These are phyloP conservation scores for Cytospora piceae DNA, from an alignment of 2,329 filamentous ascomycete genomes.

Conservation along the genomic window DNA sequence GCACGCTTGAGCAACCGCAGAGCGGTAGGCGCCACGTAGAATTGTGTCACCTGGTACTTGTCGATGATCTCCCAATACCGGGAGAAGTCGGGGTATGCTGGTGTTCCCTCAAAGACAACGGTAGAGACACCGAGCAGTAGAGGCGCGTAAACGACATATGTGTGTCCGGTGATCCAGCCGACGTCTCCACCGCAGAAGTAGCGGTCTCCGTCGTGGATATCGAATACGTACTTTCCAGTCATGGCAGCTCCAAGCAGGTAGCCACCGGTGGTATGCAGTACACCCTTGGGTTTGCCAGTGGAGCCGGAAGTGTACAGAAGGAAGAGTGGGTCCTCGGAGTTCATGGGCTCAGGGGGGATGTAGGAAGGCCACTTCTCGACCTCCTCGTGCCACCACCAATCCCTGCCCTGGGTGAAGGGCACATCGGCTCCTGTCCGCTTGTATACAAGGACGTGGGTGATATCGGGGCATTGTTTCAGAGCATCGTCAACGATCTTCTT, in stretches of 20 bases:
- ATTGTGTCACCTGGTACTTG: constrained; percentile 93
- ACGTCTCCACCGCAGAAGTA: constrained; percentile 99
- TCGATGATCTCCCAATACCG: constrained; percentile 99
- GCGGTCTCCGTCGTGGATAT: constrained; percentile 89
- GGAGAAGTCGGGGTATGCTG: constrained; percentile 96
- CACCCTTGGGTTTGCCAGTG: constrained; percentile 97
- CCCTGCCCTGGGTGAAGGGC: constrained; percentile 85
- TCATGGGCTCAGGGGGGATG: constrained; percentile 85
- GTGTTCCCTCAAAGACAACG: constrained; percentile 96
- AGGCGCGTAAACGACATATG: constrained; percentile 96
- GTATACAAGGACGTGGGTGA: constrained; percentile 85
- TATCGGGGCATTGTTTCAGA: constrained; percentile 90
- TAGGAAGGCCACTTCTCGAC: constrained; percentile 95
- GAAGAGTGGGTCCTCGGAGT: constrained; percentile 94
- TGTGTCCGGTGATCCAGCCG: constrained; percentile 98
- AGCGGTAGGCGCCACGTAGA: constrained; percentile 96
- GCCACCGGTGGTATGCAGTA: constrained; percentile 95
- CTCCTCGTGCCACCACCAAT: constrained; percentile 99
- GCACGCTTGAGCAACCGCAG: constrained; percentile 93
- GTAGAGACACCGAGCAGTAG: constrained; percentile 90
- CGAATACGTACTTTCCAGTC: constrained; percentile 98
- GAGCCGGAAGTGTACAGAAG: constrained; percentile 97
- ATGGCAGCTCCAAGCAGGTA: constrained; percentile 92
- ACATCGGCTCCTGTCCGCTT: constrained; percentile 94
- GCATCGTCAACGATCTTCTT: constrained; percentile 99